Conservation (phyloP, 2,329 filamentous ascomycete species). For the Penicillium sp. region DNA sequence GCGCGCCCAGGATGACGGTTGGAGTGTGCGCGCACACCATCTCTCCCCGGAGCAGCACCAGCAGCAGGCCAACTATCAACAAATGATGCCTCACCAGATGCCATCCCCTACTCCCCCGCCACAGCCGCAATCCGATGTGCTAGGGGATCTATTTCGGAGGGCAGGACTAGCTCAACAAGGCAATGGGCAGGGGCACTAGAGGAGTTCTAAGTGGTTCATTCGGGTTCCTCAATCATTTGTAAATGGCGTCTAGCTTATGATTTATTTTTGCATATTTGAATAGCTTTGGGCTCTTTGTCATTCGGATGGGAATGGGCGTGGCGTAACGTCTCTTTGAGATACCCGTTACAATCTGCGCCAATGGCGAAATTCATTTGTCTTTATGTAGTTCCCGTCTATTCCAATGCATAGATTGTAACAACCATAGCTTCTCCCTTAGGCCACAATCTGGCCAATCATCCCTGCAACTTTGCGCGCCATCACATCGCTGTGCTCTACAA, state of each 20-base stretch:
- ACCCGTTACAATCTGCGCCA: conserved; percentile 18
- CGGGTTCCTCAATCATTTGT: background rate
- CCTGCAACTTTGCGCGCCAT: conserved; percentile 52
- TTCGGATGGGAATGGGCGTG: conserved; percentile 6
- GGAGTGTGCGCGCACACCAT: conserved; percentile 50
- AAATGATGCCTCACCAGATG: conserved; percentile 13
- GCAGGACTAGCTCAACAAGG: conserved; percentile 39
- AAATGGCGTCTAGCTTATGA: conserved; percentile 11
- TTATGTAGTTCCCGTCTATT: background rate
- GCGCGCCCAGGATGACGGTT: conserved; percentile 51
- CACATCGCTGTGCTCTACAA: conserved; percentile 41
- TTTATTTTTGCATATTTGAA: conserved; percentile 4
- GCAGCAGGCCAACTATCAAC: conserved; percentile 8
- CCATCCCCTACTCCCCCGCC: conserved; percentile 10
- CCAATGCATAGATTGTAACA: background rate
- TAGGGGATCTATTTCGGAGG: conserved; percentile 44
- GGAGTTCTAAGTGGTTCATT: background rate
- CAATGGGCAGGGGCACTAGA: conserved; percentile 15
- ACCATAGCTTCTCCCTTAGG: background rate
- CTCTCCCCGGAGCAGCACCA: conserved; percentile 17
- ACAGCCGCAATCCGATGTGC: conserved; percentile 34
- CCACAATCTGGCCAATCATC: conserved; percentile 48
- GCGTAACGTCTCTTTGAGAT: conserved; percentile 21
- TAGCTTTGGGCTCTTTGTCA: background rate
- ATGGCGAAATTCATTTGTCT: conserved; percentile 10